Evolutionary conservation across 148 eudicot species (phyloP).

Genomic region (Diospyros kaki): DNA sequence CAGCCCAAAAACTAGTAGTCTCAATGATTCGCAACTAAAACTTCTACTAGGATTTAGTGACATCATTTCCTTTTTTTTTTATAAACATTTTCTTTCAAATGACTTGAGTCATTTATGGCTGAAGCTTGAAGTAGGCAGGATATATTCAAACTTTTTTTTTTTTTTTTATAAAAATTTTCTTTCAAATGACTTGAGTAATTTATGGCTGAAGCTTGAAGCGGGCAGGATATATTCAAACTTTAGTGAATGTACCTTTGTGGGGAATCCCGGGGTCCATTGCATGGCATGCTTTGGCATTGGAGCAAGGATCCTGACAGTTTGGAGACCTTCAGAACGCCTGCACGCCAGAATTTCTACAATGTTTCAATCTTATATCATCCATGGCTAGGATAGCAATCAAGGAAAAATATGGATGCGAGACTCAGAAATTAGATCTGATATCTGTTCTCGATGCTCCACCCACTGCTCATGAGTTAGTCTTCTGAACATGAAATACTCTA

Average conservation of each 20-base stretch:
- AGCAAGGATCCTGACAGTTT: constrained; percentile 79
- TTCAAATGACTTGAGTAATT: background rate
- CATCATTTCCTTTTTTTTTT: background rate
- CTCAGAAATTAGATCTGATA: background rate
- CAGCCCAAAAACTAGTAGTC: no score
- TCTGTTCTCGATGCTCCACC: background rate
- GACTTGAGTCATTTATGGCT: background rate
- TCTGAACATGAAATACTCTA: background rate
- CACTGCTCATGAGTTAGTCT: background rate
- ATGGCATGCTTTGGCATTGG: constrained; percentile 76
- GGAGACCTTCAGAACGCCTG: constrained; percentile 96
- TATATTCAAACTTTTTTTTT: background rate
- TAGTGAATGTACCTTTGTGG: constrained; percentile 62
- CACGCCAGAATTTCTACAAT: constrained; percentile 13
- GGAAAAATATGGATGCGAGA: background rate
- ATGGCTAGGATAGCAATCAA: background rate
- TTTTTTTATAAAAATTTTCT: background rate
- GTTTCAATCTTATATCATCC: background rate
- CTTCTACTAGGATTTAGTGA: no score
- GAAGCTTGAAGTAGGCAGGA: background rate
- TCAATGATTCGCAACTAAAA: no score
- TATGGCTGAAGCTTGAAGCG: background rate
- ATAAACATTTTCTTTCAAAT: background rate
- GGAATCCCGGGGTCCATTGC: constrained; percentile 75
- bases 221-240: background rate